phyloP scores from a whole-genome alignment of 2,329 filamentous ascomycete species.

The Catunica adiposa region DNA sequence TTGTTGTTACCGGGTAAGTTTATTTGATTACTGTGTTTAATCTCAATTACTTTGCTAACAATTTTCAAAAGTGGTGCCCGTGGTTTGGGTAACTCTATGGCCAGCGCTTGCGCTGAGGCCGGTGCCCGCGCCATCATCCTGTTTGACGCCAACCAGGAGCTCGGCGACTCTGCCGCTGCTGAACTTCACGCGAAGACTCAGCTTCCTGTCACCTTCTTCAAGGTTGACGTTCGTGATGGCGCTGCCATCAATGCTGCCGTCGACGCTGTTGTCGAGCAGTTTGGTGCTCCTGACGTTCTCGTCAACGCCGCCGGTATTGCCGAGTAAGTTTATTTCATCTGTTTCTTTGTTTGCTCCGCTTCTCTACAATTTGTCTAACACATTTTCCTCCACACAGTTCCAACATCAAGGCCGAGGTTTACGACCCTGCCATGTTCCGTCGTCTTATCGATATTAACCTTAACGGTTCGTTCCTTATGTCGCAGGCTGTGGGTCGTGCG shows the following conservation, averaged over 20 bases:
- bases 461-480: constrained; percentile 61
- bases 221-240: constrained; percentile 60
- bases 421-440: constrained; percentile 61
- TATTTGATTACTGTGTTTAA: neutral
- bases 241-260: constrained; percentile 54
- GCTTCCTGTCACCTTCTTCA: constrained; percentile 59
- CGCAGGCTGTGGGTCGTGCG: constrained; percentile 51
- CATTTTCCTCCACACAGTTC: constrained; percentile 25
- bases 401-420: constrained; percentile 67
- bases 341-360: constrained; percentile 22
- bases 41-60: neutral
- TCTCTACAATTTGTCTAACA: constrained; percentile 10
- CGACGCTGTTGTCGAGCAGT: constrained; percentile 45
- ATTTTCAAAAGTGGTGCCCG: constrained; percentile 44
- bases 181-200: constrained; percentile 58
- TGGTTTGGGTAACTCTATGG: constrained; percentile 66
- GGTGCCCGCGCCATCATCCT: constrained; percentile 58
- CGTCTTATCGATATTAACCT: constrained; percentile 70
- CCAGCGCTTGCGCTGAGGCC: constrained; percentile 58
- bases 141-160: constrained; percentile 60
- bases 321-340: constrained; percentile 27
- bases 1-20: constrained; percentile 53
- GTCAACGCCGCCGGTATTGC: constrained; percentile 68
- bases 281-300: constrained; percentile 56
- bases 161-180: constrained; percentile 52